phyloP scores from a whole-genome alignment of 352 stramenopile genomes.

The Poterioochromonas sp. region DNA sequence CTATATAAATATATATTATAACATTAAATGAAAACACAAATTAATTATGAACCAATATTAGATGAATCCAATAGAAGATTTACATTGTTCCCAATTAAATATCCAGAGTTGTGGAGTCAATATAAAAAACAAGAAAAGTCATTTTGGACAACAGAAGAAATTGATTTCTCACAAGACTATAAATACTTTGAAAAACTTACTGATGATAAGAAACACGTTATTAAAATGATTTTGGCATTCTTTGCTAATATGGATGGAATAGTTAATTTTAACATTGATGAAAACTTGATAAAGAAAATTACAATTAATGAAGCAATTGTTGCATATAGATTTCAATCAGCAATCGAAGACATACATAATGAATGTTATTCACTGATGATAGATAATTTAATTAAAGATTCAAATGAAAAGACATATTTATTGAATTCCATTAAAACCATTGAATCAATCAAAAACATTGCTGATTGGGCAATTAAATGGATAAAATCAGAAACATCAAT shows the following conservation, averaged over 20 bases:
- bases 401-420: constrained; percentile 77
- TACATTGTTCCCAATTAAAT: constrained; percentile 94
- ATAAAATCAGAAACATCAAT: constrained; percentile 85
- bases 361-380: constrained; percentile 99
- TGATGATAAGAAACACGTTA: constrained; percentile 91
- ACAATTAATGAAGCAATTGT: constrained; percentile 90
- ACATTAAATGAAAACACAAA: constrained; percentile 66
- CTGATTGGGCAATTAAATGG: constrained; percentile 90
- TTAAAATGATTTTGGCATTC: constrained; percentile 95
- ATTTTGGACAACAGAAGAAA: constrained; percentile 98
- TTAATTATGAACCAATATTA: constrained; percentile 78
- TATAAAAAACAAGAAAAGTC: constrained; percentile 98
- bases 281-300: constrained; percentile 96
- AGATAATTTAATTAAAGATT: constrained; percentile 97
- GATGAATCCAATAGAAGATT: constrained; percentile 87
- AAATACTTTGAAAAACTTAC: constrained; percentile 86
- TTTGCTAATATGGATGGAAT: constrained; percentile 97
- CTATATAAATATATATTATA: constrained; percentile 59
- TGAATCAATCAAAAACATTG: constrained; percentile 92
- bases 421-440: constrained; percentile 95
- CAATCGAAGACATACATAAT: constrained; percentile 99
- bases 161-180: constrained; percentile 87
- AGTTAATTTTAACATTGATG: constrained; percentile 96
- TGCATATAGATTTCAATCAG: constrained; percentile 99
- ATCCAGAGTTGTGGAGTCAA: constrained; percentile 90